phyloP scores from a whole-genome alignment of 139 green algal genomes.

The Mychonastes homosphaera region DNA sequence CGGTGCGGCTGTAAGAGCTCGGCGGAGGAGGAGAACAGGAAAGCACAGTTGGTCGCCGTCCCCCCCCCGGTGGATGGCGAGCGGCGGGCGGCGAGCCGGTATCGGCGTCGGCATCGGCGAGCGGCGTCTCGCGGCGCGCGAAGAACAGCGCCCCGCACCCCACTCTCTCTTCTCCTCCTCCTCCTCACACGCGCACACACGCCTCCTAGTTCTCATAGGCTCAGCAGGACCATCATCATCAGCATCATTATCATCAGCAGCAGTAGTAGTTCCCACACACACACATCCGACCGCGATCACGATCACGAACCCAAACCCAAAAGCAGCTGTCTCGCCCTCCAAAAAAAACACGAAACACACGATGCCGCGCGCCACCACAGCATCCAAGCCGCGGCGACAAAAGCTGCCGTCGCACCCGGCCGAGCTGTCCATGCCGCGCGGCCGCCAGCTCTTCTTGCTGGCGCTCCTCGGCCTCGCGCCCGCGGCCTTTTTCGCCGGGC shows the following conservation, averaged over 20 bases:
- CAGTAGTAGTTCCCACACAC: background rate
- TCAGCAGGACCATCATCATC: background rate
- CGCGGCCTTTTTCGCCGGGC: constrained; percentile 12
- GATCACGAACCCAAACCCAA: background rate
- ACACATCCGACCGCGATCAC: background rate
- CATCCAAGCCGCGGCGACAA: background rate
- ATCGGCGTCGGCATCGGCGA: no score
- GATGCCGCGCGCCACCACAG: constrained; percentile 4
- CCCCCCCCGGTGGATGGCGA: no score
- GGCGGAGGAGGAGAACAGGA: no score
- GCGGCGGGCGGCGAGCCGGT: no score
- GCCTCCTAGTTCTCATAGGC: background rate
- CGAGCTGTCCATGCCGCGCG: background rate
- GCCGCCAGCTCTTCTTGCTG: constrained; percentile 19
- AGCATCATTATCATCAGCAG: constrained; percentile 1
- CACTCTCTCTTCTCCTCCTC: background rate
- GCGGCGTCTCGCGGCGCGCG: no score
- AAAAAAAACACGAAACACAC: no score
- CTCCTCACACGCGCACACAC: background rate
- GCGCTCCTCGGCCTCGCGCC: constrained; percentile 7
- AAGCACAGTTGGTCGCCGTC: no score
- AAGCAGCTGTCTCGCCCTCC: background rate
- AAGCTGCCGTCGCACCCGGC: background rate
- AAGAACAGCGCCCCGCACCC: no score
- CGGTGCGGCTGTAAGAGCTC: no score